Base-by-base conservation (phyloP, 1,284 basidiomycete species). In the Ustanciosporium gigantosporum region DNA sequence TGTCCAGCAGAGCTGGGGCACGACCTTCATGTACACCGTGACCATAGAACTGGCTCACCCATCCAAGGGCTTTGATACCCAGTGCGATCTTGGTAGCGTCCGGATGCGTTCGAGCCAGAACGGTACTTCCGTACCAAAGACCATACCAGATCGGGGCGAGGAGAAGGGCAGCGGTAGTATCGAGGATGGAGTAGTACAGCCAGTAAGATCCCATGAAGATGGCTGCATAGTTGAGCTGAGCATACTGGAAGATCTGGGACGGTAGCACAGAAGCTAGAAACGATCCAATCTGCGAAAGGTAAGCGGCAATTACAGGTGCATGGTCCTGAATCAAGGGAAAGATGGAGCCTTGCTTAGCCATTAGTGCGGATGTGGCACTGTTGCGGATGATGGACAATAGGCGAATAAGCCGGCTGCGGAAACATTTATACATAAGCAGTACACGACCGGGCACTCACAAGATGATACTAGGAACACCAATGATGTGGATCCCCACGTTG, bases 401-500 rank as follows among this genome's bases (percentile, higher is more conserved):
- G 31, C 13, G 24, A 29, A n/a, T n/a, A n/a, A n/a, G n/a, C n/a
- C n/a, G n/a, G n/a, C n/a, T n/a, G n/a, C n/a, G n/a, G n/a, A n/a
- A n/a, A n/a, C n/a, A n/a, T n/a, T n/a, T n/a, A n/a, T n/a, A n/a
- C n/a, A n/a, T n/a, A n/a, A n/a, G n/a, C n/a, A n/a, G n/a, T n/a
- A n/a, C n/a, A n/a, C n/a, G n/a, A n/a, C n/a, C n/a, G n/a, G n/a
- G n/a, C 0, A 38, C 65, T 50, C 23, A 66, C 65, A 66, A 67
- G 34, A 60, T 69, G 48, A 73, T 73, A 4, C 48, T 49, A 25
- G 70, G 70, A 16, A 73, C 70, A 25, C 70, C 67, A 21, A 71
- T 23, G 19, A 73, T 68, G 52, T 73, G 70, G 31, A 73, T 73
- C 25, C 41, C 59, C 8, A 73, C 70, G 32, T 73, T 73, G 53